Evolutionary conservation across 495 filamentous ascomycete species (phyloP), one percentile per base, ranked within the genome.

Genomic region (Lichenothelia convexa): DNA sequence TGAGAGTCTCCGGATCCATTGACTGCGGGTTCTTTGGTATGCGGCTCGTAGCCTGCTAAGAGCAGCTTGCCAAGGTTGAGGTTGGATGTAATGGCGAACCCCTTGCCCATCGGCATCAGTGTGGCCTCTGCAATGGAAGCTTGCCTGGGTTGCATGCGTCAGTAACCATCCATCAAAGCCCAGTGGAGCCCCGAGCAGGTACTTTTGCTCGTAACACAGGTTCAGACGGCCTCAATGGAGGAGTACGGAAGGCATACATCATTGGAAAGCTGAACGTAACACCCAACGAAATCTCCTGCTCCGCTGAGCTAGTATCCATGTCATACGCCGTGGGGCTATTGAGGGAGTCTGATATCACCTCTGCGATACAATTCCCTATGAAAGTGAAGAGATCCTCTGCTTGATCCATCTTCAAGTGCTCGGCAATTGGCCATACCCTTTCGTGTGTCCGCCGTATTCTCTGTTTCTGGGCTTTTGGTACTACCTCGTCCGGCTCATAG

Each of bases 191-290:
- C n/a, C n/a, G n/a, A n/a, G n/a, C n/a, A n/a, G n/a, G n/a, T n/a
- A n/a, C n/a, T 35, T 6, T 35, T 21, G 7, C 18, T 12, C 33
- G 20, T 11, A 30, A 26, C 4, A 26, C 24, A 32, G 5, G 4
- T 5, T 17, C 13, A 21, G 13, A 18, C 3, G 7, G 15, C n/a
- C n/a, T n/a, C n/a, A n/a, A 21, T 8, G 5, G n/a, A 17, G 21
- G 18, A 11, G 21, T 35, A 73, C n/a, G n/a, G n/a, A n/a, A n/a
- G n/a, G n/a, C n/a, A n/a, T n/a, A n/a, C n/a, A n/a, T 69, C 58
- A 87, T 84, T 9, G 82, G 80, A 45, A 91, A 91, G 58, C 75
- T 81, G 53, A 86, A 91, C 11, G 82, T 83, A 27, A 91, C 77
- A 2, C 82, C 82, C 61, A 86, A 68, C 24, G 77, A 70, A 32